Base-by-base conservation (phyloP, 495 filamentous ascomycete genomes). In the Neurospora africana region DNA sequence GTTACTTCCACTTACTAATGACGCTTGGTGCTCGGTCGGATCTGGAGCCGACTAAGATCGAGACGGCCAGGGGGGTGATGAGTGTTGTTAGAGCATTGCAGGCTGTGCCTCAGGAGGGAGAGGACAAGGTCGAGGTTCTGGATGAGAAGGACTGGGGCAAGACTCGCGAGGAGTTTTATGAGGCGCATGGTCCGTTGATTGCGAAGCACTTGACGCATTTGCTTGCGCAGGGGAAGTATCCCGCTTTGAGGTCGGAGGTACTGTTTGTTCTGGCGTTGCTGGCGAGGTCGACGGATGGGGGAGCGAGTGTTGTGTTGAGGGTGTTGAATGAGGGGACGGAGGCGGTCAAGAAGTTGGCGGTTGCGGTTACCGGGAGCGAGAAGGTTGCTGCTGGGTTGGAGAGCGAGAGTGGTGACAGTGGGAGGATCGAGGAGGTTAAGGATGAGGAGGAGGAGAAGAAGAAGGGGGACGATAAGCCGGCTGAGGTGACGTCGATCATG, bases 191-290 rank as follows among this genome's bases (percentile, higher is more conserved):
- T 4, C 81, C 83, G 11, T 33, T 47, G 53, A 75, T 93, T 35
- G 79, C 85, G 4, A 78, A 83, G 35, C 85, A 89, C 7, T 76
- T 95, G 5, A 80, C 84, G 71, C 85, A 84, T 68, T 89, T 94
- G 81, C 82, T 91, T 41, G 86, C 84, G 7, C 91, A 94, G 72
- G 83, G 82, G 4, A 89, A 90, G 75, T 93, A 90, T 83, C 89
- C 91, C 1, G 84, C 89, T 30, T 83, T 95, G 19, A 85, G 89
- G 10, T 89, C 89, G 72, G 92, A 95, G 78, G 89, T 88, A 0
- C 88, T 91, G 82, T 93, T 94, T 77, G 88, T 89, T 4, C 82
- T 94, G 19, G 92, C 91, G 4, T 81, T 94, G 37, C 91, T 95
- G 86, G 86, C 87, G 27, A 80, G 85, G 10, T 78, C 79, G 5